Evolutionary conservation across 1,284 basidiomycete species (phyloP).

Genomic region (Pascua guehoae): DNA sequence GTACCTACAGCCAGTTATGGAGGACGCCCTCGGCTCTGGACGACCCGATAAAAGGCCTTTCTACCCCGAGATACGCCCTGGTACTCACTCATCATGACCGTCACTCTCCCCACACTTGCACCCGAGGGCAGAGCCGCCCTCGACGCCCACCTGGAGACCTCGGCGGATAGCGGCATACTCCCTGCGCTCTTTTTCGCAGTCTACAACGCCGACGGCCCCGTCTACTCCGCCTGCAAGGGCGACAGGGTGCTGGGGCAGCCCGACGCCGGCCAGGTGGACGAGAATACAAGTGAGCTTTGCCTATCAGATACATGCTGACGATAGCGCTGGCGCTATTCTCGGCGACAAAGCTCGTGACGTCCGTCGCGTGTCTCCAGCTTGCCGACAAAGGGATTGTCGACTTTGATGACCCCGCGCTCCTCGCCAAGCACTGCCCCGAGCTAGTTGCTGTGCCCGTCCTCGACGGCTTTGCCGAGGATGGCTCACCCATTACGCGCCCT

Average conservation of each 20-base stretch:
- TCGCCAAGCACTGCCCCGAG: slow-evolving; percentile 34
- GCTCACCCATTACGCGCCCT: slow-evolving; percentile 20
- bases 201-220: slow-evolving; percentile 25
- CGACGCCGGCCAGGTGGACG: slow-evolving; percentile 23
- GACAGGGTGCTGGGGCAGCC: slow-evolving; percentile 27
- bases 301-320: background rate
- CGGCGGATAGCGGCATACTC: slow-evolving; percentile 16
- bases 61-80: too few relatives aligned
- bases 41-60: too few relatives aligned
- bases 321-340: slow-evolving; percentile 37
- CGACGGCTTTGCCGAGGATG: slow-evolving; percentile 29
- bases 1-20: too few relatives aligned
- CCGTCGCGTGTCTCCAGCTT: slow-evolving; percentile 16
- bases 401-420: slow-evolving; percentile 22
- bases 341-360: slow-evolving; percentile 34
- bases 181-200: slow-evolving; percentile 32
- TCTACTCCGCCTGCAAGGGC: slow-evolving; percentile 31
- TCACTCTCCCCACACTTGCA: background rate
- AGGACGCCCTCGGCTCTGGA: too few relatives aligned
- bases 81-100: too few relatives aligned
- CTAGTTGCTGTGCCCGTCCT: slow-evolving; percentile 27
- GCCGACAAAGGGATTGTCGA: slow-evolving; percentile 10
- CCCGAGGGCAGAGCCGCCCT: slow-evolving; percentile 17
- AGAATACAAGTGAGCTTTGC: slow-evolving; percentile 29
- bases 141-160: slow-evolving; percentile 21